phyloP scores from a whole-genome alignment of 192 early-diverging fungal species.

The Linnemannia exigua region DNA sequence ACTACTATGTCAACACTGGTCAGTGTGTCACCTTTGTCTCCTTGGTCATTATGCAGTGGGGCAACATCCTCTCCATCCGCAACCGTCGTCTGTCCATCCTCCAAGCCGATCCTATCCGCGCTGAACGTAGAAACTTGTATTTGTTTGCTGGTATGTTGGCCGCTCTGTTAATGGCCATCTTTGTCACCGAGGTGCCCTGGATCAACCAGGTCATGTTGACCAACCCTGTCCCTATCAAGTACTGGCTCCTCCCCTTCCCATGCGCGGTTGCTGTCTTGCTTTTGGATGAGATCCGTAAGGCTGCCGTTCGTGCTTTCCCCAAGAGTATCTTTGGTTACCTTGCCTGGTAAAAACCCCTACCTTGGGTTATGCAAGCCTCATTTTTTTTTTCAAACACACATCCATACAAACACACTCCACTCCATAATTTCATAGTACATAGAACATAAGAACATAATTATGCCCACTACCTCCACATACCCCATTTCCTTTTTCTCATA shows the following conservation, averaged over 20 bases:
- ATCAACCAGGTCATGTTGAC: slow-evolving; percentile 71
- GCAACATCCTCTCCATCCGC: slow-evolving; percentile 73
- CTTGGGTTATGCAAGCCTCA: not conserved
- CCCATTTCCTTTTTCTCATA: not conserved
- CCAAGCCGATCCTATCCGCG: slow-evolving; percentile 74
- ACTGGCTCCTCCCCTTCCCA: slow-evolving; percentile 78
- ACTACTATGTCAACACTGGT: slow-evolving; percentile 57
- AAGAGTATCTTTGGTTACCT: slow-evolving; percentile 34
- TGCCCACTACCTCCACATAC: not conserved
- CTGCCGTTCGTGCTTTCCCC: slow-evolving; percentile 55
- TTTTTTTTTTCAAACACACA: not conserved
- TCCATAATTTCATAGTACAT: not conserved
- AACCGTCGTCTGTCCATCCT: slow-evolving; percentile 73
- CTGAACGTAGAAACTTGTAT: slow-evolving; percentile 67
- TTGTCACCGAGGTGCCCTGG: slow-evolving; percentile 65
- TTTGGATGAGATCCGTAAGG: slow-evolving; percentile 77
- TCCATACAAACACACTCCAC: not conserved
- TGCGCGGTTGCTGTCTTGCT: slow-evolving; percentile 71
- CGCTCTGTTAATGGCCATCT: slow-evolving; percentile 60
- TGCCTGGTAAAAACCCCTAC: slow-evolving; percentile 38
- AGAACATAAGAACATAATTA: not conserved
- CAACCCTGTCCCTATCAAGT: slow-evolving; percentile 69
- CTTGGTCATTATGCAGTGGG: slow-evolving; percentile 74
- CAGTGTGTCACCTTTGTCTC: slow-evolving; percentile 78
- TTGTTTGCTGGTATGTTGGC: slow-evolving; percentile 67